Evolutionary conservation across 2,329 filamentous ascomycete genomes (phyloP).

Genomic region (Neofusicoccum sp.): DNA sequence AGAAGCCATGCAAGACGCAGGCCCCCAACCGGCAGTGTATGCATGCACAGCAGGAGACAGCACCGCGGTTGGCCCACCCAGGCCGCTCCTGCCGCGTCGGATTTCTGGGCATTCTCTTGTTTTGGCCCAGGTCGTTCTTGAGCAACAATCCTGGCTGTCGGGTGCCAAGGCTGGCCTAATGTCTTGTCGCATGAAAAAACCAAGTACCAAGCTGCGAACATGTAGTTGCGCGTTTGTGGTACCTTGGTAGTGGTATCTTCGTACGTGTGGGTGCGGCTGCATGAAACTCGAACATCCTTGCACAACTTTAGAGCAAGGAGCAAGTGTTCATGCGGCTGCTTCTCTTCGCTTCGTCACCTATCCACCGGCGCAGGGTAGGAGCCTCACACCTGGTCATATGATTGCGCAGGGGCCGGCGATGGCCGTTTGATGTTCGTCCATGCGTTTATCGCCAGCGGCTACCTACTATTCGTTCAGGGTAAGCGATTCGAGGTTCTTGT

Average conservation of each 20-base stretch:
- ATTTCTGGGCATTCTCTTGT: not conserved
- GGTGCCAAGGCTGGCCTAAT: not conserved
- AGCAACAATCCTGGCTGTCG: not conserved
- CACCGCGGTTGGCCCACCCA: not conserved
- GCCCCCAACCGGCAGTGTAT: constrained; percentile 3
- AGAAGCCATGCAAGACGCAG: not conserved
- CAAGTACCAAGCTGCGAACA: not conserved
- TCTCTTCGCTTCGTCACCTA: not conserved
- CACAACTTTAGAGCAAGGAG: not conserved
- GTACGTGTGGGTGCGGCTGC: not conserved
- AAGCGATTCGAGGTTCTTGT: constrained; percentile 7
- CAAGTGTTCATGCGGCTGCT: constrained; percentile 6
- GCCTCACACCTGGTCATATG: not conserved
- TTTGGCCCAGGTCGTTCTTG: not conserved
- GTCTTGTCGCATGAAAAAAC: no score
- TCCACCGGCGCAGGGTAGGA: not conserved
- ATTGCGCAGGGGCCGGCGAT: not conserved
- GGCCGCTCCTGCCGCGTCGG: constrained; percentile 2
- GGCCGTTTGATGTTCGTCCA: not conserved
- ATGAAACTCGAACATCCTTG: not conserved
- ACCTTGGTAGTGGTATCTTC: no score
- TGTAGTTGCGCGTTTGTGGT: not conserved
- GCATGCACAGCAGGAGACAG: constrained; percentile 8
- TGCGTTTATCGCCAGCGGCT: not conserved
- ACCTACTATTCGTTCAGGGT: no score